Conservation (phyloP, 306 rosid genomes). For the Sindora glabra region DNA sequence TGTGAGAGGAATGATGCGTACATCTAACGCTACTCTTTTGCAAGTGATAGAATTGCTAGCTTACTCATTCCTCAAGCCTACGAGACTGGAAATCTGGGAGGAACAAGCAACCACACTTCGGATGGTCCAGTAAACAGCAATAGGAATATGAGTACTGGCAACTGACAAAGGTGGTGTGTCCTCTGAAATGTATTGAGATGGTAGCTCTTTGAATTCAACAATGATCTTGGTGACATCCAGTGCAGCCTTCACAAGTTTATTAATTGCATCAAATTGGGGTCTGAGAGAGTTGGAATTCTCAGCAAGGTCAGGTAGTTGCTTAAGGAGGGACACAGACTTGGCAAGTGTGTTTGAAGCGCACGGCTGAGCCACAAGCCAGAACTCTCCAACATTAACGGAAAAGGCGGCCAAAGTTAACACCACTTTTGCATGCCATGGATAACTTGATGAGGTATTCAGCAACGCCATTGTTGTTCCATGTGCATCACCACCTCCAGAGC, state of each 20-base stretch:
- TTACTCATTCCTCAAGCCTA: conserved; percentile 66
- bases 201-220: conserved; percentile 49
- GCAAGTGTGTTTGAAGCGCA: conserved; percentile 54
- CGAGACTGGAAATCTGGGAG: conserved; percentile 43
- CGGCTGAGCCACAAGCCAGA: conserved; percentile 71
- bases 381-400: conserved; percentile 63
- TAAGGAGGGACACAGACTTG: conserved; percentile 66
- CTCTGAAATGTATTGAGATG: conserved; percentile 59
- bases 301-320: conserved; percentile 50
- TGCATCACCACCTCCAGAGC: conserved; percentile 63
- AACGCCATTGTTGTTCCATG: conserved; percentile 56
- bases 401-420: conserved; percentile 74
- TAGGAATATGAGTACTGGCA: conserved; percentile 60
- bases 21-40: too few relatives aligned
- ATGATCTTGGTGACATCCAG: conserved; percentile 46
- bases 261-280: conserved; percentile 62
- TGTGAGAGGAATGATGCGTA: too few relatives aligned
- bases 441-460: conserved; percentile 49
- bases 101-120: conserved; percentile 67
- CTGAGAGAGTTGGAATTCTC: conserved; percentile 43
- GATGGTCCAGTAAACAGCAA: conserved; percentile 75
- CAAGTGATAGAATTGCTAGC: too few relatives aligned
- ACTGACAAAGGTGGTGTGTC: conserved; percentile 56
- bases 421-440: conserved; percentile 86
- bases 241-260: conserved; percentile 43